Evolutionary conservation across 805 yeast species (phyloP).

Genomic region (Clavispora fructus): DNA sequence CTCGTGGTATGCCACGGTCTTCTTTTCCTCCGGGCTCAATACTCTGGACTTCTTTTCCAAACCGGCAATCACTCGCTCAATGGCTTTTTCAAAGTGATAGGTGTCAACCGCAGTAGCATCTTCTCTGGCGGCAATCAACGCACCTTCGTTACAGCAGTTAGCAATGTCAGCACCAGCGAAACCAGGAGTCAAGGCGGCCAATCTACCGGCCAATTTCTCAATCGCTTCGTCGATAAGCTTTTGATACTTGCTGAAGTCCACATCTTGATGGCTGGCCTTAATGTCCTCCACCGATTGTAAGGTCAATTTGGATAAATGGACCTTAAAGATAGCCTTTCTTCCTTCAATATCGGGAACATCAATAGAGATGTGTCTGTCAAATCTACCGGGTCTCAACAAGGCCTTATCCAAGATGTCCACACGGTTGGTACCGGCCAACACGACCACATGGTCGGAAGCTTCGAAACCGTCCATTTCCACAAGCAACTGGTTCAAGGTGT

Average conservation of each 20-base stretch:
- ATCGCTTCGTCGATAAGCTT: slow-evolving; percentile 25
- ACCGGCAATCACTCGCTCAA: slow-evolving; percentile 96
- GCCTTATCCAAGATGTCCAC: slow-evolving; percentile 93
- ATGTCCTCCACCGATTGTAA: slow-evolving; percentile 38
- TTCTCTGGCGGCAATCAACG: slow-evolving; percentile 89
- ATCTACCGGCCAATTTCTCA: slow-evolving; percentile 65
- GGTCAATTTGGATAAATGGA: slow-evolving; percentile 72
- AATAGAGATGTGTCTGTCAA: slow-evolving; percentile 86
- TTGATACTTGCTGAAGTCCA: slow-evolving; percentile 37
- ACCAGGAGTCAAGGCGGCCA: slow-evolving; percentile 96
- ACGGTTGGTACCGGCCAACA: slow-evolving; percentile 95
- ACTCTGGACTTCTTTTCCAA: slow-evolving; percentile 85
- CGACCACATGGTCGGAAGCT: slow-evolving; percentile 88
- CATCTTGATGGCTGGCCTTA: slow-evolving; percentile 29
- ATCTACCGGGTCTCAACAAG: slow-evolving; percentile 93
- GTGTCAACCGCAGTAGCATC: slow-evolving; percentile 66
- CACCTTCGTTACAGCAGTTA: slow-evolving; percentile 95
- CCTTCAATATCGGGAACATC: slow-evolving; percentile 96
- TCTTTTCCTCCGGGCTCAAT: slow-evolving; percentile 79
- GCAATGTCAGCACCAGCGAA: slow-evolving; percentile 99
- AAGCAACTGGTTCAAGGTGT: slow-evolving; percentile 88
- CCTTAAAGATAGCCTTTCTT: slow-evolving; percentile 85
- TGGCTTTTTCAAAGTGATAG: slow-evolving; percentile 88
- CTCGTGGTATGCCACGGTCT: slow-evolving; percentile 92
- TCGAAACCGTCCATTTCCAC: slow-evolving; percentile 99